Conservation (phyloP, 108 stramenopile genomes). For the Epithemia pelagica region DNA sequence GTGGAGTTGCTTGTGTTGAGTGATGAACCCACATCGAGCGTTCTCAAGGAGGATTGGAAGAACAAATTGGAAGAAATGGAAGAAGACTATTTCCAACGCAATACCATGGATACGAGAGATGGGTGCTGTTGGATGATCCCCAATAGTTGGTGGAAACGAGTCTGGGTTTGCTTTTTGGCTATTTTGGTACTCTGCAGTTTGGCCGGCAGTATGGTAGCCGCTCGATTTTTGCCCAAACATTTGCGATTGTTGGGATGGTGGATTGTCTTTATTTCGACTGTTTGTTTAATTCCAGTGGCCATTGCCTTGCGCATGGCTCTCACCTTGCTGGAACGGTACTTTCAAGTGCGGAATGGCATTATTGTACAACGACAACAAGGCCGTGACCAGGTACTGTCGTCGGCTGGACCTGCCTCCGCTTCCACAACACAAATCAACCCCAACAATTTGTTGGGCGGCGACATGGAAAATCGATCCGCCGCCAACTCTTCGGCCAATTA, state of each 20-base stretch:
- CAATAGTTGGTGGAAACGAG: not conserved
- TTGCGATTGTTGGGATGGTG: not conserved
- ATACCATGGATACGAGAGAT: too few species aligned
- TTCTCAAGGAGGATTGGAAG: conserved; percentile 32
- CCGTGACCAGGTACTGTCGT: not conserved
- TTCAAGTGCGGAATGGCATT: not conserved
- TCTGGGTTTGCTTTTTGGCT: conserved; percentile 12
- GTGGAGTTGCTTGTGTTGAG: conserved; percentile 36
- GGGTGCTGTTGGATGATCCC: not conserved
- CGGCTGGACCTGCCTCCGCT: too few species aligned
- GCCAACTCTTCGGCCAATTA: not conserved
- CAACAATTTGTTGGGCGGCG: too few species aligned
- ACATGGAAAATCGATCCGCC: not conserved
- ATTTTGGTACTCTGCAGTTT: conserved; percentile 11
- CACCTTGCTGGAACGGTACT: not conserved
- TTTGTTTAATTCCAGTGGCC: not conserved
- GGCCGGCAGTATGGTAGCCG: conserved; percentile 11
- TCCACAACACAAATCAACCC: too few species aligned
- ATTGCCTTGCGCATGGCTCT: not conserved
- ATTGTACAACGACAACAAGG: not conserved
- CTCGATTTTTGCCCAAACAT: not conserved
- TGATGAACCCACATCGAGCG: conserved; percentile 34
- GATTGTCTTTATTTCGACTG: not conserved
- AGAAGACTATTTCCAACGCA: conserved; percentile 8
- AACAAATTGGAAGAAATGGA: conserved; percentile 20